Evolutionary conservation across 208 protist species (phyloP), one percentile per base, ranked within the genome.

Genomic region (Angomonas deanei): DNA sequence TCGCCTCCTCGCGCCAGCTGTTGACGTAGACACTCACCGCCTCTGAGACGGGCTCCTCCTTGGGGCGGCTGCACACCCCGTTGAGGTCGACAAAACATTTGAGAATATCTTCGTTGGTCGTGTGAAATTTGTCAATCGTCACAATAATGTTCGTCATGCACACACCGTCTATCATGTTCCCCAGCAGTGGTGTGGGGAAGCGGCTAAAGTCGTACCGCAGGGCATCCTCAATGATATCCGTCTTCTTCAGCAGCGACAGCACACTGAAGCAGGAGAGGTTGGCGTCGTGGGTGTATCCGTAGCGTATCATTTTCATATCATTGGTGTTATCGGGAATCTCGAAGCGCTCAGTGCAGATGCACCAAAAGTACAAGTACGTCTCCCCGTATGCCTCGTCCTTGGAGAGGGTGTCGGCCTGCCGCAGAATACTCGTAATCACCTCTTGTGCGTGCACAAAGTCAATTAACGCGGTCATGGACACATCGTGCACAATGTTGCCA

Each of bases 181-280:
- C 49, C 24, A 82, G 38, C n/a, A 82, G 36, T n/a, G 60, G 46
- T 27, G 75, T 66, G 2, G 75, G 75, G 59, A 56, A 82, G 21
- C 30, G 11, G 0, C 36, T 26, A 15, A 65, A 58, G 63, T 72
- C 63, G 34, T 69, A 54, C 4, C 36, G 49, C 21, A 71, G 33
- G 28, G 60, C 65, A 26, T 71, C 39, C 38, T 52, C 28, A 42
- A 54, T 74, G n/a, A 77, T 21, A 10, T 72, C 59, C 17, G 61
- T 66, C 5, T 52, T 38, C 60, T 70, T 70, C 28, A 70, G 64
- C 32, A 65, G 72, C 49, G 68, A 66, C 24, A 82, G 61, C 1
- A 77, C 19, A 3, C 70, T 82, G 68, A 66, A 74, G 39, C 70
- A 82, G 46, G 70, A 77, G 58, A 82, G 67, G 61, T 10, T 54